Conservation (phyloP, 2,329 filamentous ascomycete species). For the Diaporthe destruens region DNA sequence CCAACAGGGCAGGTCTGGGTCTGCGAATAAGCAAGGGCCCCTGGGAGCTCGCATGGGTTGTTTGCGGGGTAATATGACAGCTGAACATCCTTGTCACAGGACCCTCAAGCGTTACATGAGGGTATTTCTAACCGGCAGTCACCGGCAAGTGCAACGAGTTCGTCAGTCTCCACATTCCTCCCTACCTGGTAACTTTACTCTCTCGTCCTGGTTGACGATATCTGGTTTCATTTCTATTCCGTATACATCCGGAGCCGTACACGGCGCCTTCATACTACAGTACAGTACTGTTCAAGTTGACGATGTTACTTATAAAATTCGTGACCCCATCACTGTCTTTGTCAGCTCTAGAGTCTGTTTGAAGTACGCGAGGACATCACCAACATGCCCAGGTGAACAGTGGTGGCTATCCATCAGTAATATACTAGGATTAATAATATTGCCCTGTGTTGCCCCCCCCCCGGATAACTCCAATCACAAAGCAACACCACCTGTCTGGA, state of each 20-base stretch:
- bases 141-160: neutral
- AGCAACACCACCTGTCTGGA: neutral
- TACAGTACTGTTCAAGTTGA: too few relatives aligned
- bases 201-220: neutral
- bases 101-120: neutral
- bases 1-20: neutral
- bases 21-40: neutral
- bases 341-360: neutral
- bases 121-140: neutral
- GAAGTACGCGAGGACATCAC: too few relatives aligned
- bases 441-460: neutral
- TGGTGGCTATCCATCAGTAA: neutral
- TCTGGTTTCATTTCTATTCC: too few relatives aligned
- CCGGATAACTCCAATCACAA: neutral
- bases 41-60: neutral
- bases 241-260: too few relatives aligned
- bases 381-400: neutral
- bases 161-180: neutral
- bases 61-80: constrained; percentile 6
- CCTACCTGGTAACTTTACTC: neutral
- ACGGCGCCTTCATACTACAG: too few relatives aligned
- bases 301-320: neutral
- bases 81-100: neutral
- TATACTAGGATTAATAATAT: neutral
- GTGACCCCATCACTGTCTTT: neutral